Percentiles rank a stretch among this genome's conserved stretches.
phyloP scores from a whole-genome alignment of 371 early-diverging fungal genomes.

The Rhizomucor miehei region DNA sequence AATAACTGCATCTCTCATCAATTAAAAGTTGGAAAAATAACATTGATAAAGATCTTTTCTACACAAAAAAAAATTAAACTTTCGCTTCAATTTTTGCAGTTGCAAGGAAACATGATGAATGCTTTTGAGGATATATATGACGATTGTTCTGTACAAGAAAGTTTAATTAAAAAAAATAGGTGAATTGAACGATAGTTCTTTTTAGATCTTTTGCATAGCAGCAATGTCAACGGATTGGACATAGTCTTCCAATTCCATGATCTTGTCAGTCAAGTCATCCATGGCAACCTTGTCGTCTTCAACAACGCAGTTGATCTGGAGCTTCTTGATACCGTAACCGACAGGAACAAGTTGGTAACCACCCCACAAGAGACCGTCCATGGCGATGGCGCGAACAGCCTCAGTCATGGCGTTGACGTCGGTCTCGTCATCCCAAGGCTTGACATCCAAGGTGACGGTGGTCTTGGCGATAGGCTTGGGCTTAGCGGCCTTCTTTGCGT shows the following conservation, averaged over 20 bases:
- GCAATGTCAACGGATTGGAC: constrained; percentile 94
- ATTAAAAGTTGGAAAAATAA: no score
- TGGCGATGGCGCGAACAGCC: constrained; percentile 68
- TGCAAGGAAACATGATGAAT: no score
- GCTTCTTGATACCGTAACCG: constrained; percentile 94
- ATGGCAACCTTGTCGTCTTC: constrained; percentile 85
- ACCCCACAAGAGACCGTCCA: constrained; percentile 95
- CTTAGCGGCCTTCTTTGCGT: constrained; percentile 91
- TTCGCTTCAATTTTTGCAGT: no score
- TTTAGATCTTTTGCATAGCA: constrained; percentile 93
- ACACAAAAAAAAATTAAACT: no score
- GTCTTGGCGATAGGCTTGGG: constrained; percentile 93
- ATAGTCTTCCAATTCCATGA: constrained; percentile 78
- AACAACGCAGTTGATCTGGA: constrained; percentile 90
- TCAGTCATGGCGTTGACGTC: constrained; percentile 76
- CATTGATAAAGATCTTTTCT: no score
- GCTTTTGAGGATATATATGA: no score
- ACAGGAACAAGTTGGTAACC: constrained; percentile 73
- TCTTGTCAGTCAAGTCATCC: constrained; percentile 81
- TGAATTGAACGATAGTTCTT: no score
- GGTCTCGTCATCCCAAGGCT: constrained; percentile 98
- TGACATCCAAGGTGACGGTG: constrained; percentile 87
- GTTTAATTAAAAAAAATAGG: no score
- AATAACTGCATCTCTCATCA: no score
- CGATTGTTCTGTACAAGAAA: no score